Conservation (phyloP, 2,329 filamentous ascomycete species). For the Fusarium denticulatum region DNA sequence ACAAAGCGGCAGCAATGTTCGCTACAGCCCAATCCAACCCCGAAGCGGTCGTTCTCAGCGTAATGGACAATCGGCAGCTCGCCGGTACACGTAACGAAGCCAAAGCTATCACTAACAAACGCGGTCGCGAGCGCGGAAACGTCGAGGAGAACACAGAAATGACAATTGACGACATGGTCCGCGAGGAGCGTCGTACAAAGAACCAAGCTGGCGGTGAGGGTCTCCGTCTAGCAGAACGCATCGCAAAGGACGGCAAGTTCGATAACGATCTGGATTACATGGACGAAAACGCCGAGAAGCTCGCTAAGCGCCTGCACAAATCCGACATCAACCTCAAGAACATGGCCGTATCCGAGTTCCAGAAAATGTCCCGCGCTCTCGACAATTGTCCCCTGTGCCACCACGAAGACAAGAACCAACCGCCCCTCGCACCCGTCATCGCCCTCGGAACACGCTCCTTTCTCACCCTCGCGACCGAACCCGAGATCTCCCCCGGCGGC, state of each 20-base stretch:
- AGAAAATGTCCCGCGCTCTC: conserved; percentile 86
- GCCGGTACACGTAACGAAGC: conserved; percentile 79
- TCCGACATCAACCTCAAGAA: conserved; percentile 90
- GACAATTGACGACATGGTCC: conserved; percentile 95
- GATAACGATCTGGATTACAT: conserved; percentile 95
- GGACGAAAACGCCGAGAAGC: conserved; percentile 93
- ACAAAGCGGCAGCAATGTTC: conserved; percentile 74
- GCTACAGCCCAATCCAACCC: conserved; percentile 68
- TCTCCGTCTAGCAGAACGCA: conserved; percentile 85
- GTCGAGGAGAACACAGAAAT: conserved; percentile 96
- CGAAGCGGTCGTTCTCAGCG: conserved; percentile 75
- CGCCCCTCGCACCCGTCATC: conserved; percentile 85
- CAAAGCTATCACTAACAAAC: conserved; percentile 79
- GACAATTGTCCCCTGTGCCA: conserved; percentile 91
- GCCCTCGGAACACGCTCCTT: conserved; percentile 88
- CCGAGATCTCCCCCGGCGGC: conserved; percentile 84
- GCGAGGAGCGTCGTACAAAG: conserved; percentile 88
- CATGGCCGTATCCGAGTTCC: conserved; percentile 85
- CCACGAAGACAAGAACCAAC: conserved; percentile 80
- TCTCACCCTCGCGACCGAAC: conserved; percentile 88
- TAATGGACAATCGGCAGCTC: conserved; percentile 90
- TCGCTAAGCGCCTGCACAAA: conserved; percentile 87
- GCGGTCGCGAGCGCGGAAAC: conserved; percentile 83
- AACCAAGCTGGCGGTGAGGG: conserved; percentile 83
- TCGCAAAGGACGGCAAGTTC: conserved; percentile 92